A percentile compares a stretch with the other conserved stretches of the same genome.
Conservation (phyloP, 75 land plant species). For the Picea sitchensis region DNA sequence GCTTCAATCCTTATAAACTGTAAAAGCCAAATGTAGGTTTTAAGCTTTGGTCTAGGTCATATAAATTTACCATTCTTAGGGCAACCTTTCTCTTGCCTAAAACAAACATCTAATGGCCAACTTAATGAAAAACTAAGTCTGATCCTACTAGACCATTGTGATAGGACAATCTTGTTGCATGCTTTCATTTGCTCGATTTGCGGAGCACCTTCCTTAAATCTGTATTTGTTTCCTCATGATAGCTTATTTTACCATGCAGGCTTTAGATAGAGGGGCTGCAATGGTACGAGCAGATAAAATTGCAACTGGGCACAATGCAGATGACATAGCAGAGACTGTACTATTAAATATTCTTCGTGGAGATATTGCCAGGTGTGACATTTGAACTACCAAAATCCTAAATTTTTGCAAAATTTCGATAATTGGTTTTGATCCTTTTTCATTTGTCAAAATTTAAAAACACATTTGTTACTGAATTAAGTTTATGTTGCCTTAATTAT, state of each 20-base stretch:
- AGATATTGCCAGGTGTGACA: constrained; percentile 88
- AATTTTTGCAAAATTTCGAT: not conserved
- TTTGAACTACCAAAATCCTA: not conserved
- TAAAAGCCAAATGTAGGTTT: too few species aligned
- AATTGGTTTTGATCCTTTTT: not conserved
- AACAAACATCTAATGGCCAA: too few species aligned
- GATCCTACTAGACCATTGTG: too few species aligned
- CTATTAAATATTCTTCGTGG: constrained; percentile 91
- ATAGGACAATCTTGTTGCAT: too few species aligned
- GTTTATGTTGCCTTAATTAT: not conserved
- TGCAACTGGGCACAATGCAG: constrained; percentile 98
- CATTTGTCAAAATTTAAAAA: not conserved
- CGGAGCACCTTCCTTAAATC: too few species aligned
- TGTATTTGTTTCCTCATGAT: not conserved
- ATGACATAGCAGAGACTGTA: constrained; percentile 99
- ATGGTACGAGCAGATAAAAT: constrained; percentile 85
- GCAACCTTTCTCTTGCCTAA: too few species aligned
- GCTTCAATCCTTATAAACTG: too few species aligned
- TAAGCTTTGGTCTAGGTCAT: too few species aligned
- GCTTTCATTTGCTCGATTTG: too few species aligned
- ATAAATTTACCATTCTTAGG: too few species aligned
- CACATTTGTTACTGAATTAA: not conserved
- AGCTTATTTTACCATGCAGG: constrained; percentile 33
- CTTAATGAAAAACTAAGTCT: too few species aligned
- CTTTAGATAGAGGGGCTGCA: constrained; percentile 94